A percentile compares a stretch with the other conserved stretches of the same genome.
Conservation (phyloP, 1,284 basidiomycete species). For the Cryptococcus sp. region DNA sequence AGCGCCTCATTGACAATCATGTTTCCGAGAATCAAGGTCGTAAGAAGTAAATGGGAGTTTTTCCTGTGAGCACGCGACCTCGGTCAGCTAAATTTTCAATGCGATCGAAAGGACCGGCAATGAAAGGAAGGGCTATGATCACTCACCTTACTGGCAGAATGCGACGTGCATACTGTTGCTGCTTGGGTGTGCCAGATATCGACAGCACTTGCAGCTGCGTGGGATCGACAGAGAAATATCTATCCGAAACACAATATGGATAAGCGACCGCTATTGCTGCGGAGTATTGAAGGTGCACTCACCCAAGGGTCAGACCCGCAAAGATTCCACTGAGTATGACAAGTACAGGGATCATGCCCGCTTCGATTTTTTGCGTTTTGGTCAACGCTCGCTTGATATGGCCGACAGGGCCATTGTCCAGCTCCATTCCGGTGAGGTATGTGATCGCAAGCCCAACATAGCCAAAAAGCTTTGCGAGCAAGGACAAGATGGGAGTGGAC, state of each 20-base stretch:
- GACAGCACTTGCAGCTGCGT: conserved; percentile 86
- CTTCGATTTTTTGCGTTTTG: conserved; percentile 31
- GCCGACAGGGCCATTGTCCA: background rate
- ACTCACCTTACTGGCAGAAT: conserved; percentile 75
- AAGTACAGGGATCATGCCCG: conserved; percentile 61
- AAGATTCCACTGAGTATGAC: conserved; percentile 62
- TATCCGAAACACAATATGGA: conserved; percentile 59
- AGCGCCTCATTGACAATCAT: conserved; percentile 89
- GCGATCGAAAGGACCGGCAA: background rate
- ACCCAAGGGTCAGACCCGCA: conserved; percentile 57
- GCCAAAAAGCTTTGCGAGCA: conserved; percentile 11
- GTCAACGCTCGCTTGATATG: conserved; percentile 12
- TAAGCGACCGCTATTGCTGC: background rate
- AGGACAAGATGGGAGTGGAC: conserved; percentile 18
- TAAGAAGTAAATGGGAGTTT: conserved; percentile 79
- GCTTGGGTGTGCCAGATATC: conserved; percentile 77
- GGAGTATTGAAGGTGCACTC: conserved; percentile 11
- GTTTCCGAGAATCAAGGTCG: conserved; percentile 77
- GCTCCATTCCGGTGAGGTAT: background rate
- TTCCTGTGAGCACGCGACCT: conserved; percentile 45
- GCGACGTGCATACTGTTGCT: conserved; percentile 75
- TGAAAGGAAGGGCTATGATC: background rate
- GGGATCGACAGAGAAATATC: conserved; percentile 91
- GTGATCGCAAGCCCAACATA: background rate
- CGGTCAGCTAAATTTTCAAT: background rate